Base-by-base conservation (phyloP, 352 stramenopile genomes). In the Globisporangium alternatum region DNA sequence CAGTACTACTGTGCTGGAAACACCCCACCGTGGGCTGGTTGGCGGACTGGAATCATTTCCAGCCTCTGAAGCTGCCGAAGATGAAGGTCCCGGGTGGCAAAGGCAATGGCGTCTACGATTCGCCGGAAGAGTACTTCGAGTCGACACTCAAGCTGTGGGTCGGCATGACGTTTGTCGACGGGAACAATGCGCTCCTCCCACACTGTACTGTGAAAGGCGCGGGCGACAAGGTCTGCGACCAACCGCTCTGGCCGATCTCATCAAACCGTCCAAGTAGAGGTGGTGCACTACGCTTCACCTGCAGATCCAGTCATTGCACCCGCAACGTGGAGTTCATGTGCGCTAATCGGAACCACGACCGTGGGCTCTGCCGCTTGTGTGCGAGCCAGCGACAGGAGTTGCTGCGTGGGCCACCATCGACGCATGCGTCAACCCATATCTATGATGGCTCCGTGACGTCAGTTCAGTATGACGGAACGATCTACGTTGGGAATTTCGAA, bases 81-180 rank as follows among this genome's bases (percentile, higher is more conserved):
- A 83, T 96, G 75, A 89, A 93, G 60, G 73, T 83, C 6, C 69
- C 74, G 17, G 76, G 70, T 2, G 74, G 73, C 19, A 67, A 64
- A 25, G 71, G 69, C 7, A 65, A 77, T 37, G 81, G 81, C 37
- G 81, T 96, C 12, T 96, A 94, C 55, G 70, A 91, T 28, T 88
- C 71, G 3, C 74, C 72, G 6, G 77, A 91, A 5, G 78, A 96
- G 37, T 96, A 96, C 44, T 92, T 95, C 45, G 44, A 76, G 37
- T 89, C 76, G 30, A 86, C 87, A 30, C 73, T 90, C 31, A 77
- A 84, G 56, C 58, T 97, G 10, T 94, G 86, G 86, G 81, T 90
- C 25, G 89, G 83, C 2, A 96, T 97, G 87, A 93, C 89, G 1
- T 97, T 97, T 70, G 70, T 88, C 2, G 89, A 96, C 70, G 89